Percentiles rank a stretch among this genome's conserved stretches.
phyloP scores from a whole-genome alignment of 768 basidiomycete genomes.

The Xerocomus brunneocitrinus region DNA sequence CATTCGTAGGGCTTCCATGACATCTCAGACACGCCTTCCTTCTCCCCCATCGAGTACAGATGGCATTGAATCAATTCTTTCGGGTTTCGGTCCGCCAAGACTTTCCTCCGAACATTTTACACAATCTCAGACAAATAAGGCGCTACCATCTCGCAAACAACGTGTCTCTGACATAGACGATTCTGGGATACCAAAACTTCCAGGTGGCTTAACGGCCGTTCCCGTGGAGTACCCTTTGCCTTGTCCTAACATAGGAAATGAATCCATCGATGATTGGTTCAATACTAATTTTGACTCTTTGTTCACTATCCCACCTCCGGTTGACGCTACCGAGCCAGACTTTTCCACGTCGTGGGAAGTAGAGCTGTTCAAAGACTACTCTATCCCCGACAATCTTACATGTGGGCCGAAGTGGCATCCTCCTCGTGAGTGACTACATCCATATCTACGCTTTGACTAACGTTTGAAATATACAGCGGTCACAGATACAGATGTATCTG shows the following conservation, averaged over 20 bases:
- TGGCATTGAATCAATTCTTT: neutral
- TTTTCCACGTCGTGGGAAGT: conserved; percentile 28
- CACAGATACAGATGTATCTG: neutral
- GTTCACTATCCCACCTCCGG: conserved; percentile 27
- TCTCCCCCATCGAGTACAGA: conserved; percentile 14
- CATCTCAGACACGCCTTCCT: conserved; percentile 4
- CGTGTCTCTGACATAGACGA: conserved; percentile 33
- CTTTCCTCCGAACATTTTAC: neutral
- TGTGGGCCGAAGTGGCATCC: neutral
- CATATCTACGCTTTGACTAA: no score
- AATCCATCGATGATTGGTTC: conserved; percentile 36
- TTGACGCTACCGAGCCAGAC: conserved; percentile 24
- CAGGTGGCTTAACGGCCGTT: conserved; percentile 9
- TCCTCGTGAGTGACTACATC: conserved; percentile 5
- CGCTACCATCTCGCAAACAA: conserved; percentile 30
- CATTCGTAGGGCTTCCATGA: neutral
- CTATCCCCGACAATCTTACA: conserved; percentile 8
- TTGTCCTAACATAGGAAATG: conserved; percentile 9
- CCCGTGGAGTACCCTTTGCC: conserved; percentile 30
- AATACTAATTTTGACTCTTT: conserved; percentile 19
- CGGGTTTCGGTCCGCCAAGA: neutral
- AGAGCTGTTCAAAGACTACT: conserved; percentile 31
- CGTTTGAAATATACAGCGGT: no score
- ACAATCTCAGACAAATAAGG: neutral
- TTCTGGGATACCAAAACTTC: conserved; percentile 24